phyloP scores from a whole-genome alignment of 2,329 filamentous ascomycete species.

The Colletotrichum aenigma region DNA sequence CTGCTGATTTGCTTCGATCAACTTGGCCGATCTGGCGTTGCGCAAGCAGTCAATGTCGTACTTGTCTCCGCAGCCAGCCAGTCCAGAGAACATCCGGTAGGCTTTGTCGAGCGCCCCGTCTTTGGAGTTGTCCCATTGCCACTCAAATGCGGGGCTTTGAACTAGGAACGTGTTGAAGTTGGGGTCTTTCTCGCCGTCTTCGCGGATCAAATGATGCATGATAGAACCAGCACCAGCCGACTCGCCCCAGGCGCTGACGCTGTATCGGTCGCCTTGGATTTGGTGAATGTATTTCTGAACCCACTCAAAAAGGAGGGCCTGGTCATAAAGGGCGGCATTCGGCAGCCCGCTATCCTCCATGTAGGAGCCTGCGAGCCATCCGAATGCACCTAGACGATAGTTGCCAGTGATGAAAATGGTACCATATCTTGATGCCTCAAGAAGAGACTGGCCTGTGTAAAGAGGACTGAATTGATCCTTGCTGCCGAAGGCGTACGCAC shows the following conservation, averaged over 20 bases:
- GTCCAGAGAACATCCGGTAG: constrained; percentile 34
- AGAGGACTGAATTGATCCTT: constrained; percentile 40
- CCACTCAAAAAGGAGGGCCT: constrained; percentile 52
- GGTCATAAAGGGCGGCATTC: constrained; percentile 48
- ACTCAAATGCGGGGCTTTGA: constrained; percentile 38
- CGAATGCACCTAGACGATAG: constrained; percentile 53
- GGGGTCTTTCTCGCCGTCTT: constrained; percentile 46
- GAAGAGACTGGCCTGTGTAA: constrained; percentile 41
- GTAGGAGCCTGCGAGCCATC: constrained; percentile 48
- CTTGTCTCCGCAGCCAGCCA: constrained; percentile 32
- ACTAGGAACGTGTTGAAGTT: constrained; percentile 40
- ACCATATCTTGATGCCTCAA: constrained; percentile 37
- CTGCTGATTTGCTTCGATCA: constrained; percentile 30
- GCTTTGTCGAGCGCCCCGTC: constrained; percentile 29
- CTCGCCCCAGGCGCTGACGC: constrained; percentile 54
- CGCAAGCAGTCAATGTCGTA: constrained; percentile 31
- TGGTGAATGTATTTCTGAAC: constrained; percentile 48
- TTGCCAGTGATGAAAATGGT: constrained; percentile 52
- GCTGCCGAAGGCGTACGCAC: constrained; percentile 46
- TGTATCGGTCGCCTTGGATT: constrained; percentile 49
- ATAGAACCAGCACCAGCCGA: constrained; percentile 56
- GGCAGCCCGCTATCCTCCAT: constrained; percentile 45
- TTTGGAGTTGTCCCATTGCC: constrained; percentile 33
- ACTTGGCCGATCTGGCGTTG: constrained; percentile 20
- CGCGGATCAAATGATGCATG: constrained; percentile 51